Percentiles rank a stretch among this genome's conserved stretches.
Evolutionary conservation across 2,329 filamentous ascomycete genomes (phyloP).

Genomic region (Trichoderma atrobrunneum): DNA sequence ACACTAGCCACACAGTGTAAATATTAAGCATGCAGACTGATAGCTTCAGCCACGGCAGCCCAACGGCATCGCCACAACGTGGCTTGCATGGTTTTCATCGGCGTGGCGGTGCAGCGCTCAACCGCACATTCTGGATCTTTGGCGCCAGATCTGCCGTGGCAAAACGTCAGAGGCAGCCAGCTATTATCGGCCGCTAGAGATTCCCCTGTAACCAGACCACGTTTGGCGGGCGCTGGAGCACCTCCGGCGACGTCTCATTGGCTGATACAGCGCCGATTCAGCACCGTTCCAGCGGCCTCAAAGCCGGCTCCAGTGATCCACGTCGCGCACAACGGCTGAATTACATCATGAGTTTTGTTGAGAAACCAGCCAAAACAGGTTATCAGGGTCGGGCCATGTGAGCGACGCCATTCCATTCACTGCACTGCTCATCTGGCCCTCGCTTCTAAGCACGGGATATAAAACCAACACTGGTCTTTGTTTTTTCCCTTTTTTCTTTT

Average conservation of each 20-base stretch:
- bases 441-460: background rate
- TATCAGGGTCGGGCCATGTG: conserved; percentile 3
- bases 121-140: background rate
- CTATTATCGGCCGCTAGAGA: background rate
- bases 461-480: background rate
- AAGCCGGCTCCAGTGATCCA: background rate
- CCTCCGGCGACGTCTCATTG: conserved; percentile 6
- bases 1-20: conserved; percentile 6
- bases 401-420: conserved; percentile 5
- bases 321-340: background rate
- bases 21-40: accelerated
- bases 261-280: background rate
- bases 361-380: conserved; percentile 6
- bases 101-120: conserved; percentile 1
- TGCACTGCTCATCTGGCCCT: background rate
- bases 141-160: conserved; percentile 14
- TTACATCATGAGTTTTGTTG: conserved; percentile 15
- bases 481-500: background rate
- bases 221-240: background rate
- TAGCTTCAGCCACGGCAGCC: conserved; percentile 17
- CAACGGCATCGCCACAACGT: conserved; percentile 1
- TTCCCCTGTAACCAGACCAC: conserved; percentile 4
- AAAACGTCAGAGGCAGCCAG: conserved; percentile 12
- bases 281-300: background rate
- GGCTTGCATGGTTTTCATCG: background rate